Evolutionary conservation across 2,329 filamentous ascomycete genomes (phyloP).

Genomic region (Colletotrichum truncatum): DNA sequence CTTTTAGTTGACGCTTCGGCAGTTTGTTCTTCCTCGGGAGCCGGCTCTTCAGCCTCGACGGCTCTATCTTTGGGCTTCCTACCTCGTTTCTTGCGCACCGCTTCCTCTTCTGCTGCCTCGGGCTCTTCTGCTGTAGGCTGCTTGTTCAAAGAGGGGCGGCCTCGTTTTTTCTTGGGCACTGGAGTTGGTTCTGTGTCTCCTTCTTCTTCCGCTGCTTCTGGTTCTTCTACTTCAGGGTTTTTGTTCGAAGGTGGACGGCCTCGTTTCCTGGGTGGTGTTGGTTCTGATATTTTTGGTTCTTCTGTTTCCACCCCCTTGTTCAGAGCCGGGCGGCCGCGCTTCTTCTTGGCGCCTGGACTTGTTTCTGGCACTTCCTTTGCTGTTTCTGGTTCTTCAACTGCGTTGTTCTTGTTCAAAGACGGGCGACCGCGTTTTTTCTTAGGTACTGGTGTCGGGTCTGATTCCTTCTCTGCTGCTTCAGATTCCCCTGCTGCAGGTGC

Average conservation of each 20-base stretch:
- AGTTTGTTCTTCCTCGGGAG: slow-evolving; percentile 16
- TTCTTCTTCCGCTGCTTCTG: background rate
- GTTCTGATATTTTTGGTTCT: no score
- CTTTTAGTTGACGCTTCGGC: slow-evolving; percentile 15
- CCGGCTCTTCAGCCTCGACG: background rate
- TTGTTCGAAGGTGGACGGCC: background rate
- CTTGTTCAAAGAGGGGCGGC: slow-evolving; percentile 37
- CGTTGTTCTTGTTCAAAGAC: no score
- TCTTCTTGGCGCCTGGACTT: no score
- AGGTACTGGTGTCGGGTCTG: no score
- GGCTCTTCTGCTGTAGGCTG: slow-evolving; percentile 19
- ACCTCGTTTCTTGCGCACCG: slow-evolving; percentile 5
- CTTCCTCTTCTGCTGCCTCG: slow-evolving; percentile 20
- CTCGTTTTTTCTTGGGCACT: slow-evolving; percentile 34
- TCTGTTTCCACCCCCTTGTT: no score
- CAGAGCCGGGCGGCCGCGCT: no score
- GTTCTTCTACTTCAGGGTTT: background rate
- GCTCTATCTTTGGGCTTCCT: slow-evolving; percentile 1
- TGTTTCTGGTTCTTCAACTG: no score
- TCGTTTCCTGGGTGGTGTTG: slow-evolving; percentile 4
- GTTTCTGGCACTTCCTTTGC: no score
- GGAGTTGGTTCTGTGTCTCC: slow-evolving; percentile 1
- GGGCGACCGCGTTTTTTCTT: no score
- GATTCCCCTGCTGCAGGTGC: slow-evolving; percentile 16
- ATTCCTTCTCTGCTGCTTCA: slow-evolving; percentile 21